Evolutionary conservation across 2,329 filamentous ascomycete species (phyloP).

Genomic region (Hypoxylon sp.): DNA sequence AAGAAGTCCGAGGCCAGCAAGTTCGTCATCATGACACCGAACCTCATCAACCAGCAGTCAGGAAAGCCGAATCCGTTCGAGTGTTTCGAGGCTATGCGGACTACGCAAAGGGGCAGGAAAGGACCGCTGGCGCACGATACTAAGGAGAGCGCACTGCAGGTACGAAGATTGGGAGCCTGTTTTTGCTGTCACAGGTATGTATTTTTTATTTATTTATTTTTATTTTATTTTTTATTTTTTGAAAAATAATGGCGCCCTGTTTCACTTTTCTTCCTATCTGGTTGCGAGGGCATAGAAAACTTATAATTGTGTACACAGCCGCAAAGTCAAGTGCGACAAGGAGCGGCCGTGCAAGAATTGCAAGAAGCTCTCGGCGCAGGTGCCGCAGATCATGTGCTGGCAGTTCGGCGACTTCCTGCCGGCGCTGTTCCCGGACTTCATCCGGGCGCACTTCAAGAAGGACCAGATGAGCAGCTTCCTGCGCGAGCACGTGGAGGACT

Average conservation of each 20-base stretch:
- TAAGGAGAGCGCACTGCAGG: constrained; percentile 66
- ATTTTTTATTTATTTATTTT: background rate
- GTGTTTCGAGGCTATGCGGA: constrained; percentile 65
- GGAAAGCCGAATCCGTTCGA: constrained; percentile 65
- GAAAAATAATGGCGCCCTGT: too few relatives aligned
- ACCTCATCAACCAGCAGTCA: constrained; percentile 63
- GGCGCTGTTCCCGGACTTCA: constrained; percentile 64
- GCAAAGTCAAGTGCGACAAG: constrained; percentile 69
- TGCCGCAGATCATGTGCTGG: constrained; percentile 69
- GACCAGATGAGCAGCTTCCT: constrained; percentile 63
- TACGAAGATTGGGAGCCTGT: constrained; percentile 66
- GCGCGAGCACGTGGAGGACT: constrained; percentile 61
- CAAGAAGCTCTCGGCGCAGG: constrained; percentile 61
- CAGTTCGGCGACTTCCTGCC: constrained; percentile 67
- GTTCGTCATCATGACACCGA: constrained; percentile 68
- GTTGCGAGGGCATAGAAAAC: background rate
- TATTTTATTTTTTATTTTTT: too few relatives aligned
- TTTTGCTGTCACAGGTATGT: constrained; percentile 64
- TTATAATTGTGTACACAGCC: constrained; percentile 49
- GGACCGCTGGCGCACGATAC: constrained; percentile 66
- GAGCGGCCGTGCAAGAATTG: constrained; percentile 68
- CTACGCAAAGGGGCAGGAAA: constrained; percentile 67
- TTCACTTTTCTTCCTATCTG: background rate
- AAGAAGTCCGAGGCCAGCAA: constrained; percentile 58
- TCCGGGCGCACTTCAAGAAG: constrained; percentile 63